Evolutionary conservation across 768 basidiomycete species (phyloP), one percentile per base, ranked within the genome.

Genomic region (Pleurotus sapidus): DNA sequence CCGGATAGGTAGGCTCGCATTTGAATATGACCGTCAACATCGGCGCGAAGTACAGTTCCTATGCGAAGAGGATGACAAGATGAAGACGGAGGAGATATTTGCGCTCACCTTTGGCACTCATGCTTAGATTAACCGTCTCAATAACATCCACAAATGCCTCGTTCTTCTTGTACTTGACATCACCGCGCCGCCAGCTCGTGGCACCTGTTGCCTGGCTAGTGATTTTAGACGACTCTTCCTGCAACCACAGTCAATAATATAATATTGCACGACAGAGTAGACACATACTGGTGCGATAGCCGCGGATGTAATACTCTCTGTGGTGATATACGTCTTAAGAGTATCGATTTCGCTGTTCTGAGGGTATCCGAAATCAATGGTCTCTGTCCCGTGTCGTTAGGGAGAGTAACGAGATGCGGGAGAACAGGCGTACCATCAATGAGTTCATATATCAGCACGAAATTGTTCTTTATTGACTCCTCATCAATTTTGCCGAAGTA

Each of bases 121-220:
- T 97, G 64, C 93, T 88, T 55, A 98, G 70, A 67, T 99, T 98
- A 60, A 99, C 92, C 2, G 83, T 92, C 76, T 99, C 97, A 45
- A 99, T 91, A 7, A 99, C 97, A 68, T 99, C 97, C n/a, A 99
- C 96, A 63, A 98, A 99, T 0, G 97, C 97, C 67, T 99, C 97
- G 63, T 99, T 99, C 82, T 98, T 99, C 78, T 97, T 91, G 73
- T 99, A 98, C 71, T 95, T 96, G 66, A 98, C 95, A 67, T 98
- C 97, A 14, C 85, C 88, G 57, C 95, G 80, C 42, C 97, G 78
- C 97, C 97, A 99, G 69, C 89, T 96, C 30, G 91, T 98, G 25
- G 92, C 89, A 0, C 97, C 97, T 0, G 97, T 99, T 7, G 97
- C 96, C 77, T 99, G 97, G 8, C 84, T 87, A 0, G 97, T 98